phyloP scores from a whole-genome alignment of 2,329 filamentous ascomycete genomes.

The Cladobotryum protrusum region DNA sequence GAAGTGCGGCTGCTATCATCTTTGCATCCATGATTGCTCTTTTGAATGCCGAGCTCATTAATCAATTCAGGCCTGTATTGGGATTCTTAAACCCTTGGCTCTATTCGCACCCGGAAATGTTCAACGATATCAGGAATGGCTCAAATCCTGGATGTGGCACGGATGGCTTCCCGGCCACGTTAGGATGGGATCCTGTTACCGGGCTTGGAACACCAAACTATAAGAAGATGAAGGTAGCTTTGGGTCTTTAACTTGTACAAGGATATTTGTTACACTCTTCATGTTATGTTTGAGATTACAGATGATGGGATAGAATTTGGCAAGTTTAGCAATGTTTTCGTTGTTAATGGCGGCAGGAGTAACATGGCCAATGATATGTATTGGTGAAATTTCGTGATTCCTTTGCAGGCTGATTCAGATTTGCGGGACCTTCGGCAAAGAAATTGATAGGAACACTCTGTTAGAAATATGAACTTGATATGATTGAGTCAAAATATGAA shows the following conservation, averaged over 20 bases:
- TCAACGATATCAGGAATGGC: background rate
- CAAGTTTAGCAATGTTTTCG: too few relatives aligned
- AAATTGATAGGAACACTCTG: too few relatives aligned
- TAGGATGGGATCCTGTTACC: background rate
- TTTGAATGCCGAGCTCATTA: slow-evolving; percentile 20
- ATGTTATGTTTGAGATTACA: too few relatives aligned
- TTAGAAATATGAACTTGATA: too few relatives aligned
- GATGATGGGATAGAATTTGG: too few relatives aligned
- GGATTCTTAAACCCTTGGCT: background rate
- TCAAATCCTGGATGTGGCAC: background rate
- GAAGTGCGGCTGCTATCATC: slow-evolving; percentile 21
- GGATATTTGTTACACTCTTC: too few relatives aligned
- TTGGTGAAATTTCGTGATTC: too few relatives aligned
- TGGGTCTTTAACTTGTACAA: background rate
- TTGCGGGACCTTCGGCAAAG: too few relatives aligned
- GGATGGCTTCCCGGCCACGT: background rate
- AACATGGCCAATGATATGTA: too few relatives aligned
- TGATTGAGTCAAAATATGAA: too few relatives aligned
- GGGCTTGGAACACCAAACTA: background rate
- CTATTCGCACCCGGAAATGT: background rate
- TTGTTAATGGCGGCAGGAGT: too few relatives aligned
- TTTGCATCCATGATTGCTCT: slow-evolving; percentile 24
- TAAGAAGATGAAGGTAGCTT: background rate
- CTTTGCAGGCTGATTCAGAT: too few relatives aligned
- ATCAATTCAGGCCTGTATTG: slow-evolving; percentile 12